Evolutionary conservation across 148 eudicot species (phyloP).

Genomic region (Chenopodium album): DNA sequence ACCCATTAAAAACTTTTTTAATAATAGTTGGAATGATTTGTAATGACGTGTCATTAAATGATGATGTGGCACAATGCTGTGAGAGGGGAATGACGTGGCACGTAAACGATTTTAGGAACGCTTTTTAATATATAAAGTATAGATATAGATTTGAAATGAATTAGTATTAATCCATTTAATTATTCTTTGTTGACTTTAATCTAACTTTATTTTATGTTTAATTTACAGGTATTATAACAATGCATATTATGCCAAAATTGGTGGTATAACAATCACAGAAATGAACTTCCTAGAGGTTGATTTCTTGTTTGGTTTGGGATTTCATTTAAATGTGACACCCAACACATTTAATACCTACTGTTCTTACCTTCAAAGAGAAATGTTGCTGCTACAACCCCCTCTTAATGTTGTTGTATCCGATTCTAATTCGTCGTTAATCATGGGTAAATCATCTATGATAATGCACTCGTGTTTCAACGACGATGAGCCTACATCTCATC

Average conservation of each 20-base stretch:
- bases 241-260: constrained; percentile 80
- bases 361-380: constrained; percentile 55
- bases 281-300: constrained; percentile 82
- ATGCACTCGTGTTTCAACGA: constrained; percentile 34
- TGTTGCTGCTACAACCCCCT: constrained; percentile 45
- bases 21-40: too few species aligned
- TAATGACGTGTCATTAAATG: too few species aligned
- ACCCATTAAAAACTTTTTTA: too few species aligned
- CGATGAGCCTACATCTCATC: constrained; percentile 33
- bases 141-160: too few species aligned
- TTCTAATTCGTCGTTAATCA: constrained; percentile 28
- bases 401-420: constrained; percentile 22
- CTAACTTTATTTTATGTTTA: neutral
- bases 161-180: neutral
- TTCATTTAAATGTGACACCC: constrained; percentile 72
- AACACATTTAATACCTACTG: constrained; percentile 61
- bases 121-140: too few species aligned
- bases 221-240: constrained; percentile 71
- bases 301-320: constrained; percentile 70
- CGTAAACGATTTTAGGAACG: too few species aligned
- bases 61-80: too few species aligned
- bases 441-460: constrained; percentile 24
- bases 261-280: constrained; percentile 75
- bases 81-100: too few species aligned
- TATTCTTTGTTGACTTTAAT: constrained; percentile 4